Evolutionary conservation across 2,329 filamentous ascomycete species (phyloP).

Genomic region (Xylariaceae sp.): DNA sequence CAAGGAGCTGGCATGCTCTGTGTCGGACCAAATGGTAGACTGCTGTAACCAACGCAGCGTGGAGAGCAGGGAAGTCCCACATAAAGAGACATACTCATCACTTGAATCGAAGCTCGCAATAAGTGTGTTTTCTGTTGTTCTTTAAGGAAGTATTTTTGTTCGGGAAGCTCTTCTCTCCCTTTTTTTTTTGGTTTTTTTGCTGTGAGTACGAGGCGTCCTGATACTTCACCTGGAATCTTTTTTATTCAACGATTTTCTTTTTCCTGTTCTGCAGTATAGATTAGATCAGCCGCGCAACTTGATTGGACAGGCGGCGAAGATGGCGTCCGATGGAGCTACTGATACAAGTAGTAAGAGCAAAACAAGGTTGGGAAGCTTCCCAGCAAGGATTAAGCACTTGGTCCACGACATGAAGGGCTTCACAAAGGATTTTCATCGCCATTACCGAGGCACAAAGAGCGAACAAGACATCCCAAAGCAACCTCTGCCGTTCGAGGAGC

Average conservation of each 20-base stretch:
- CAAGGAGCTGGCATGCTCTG: conserved; percentile 8
- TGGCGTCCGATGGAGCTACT: conserved; percentile 26
- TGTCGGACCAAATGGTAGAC: conserved; percentile 15
- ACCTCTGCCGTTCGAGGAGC: conserved; percentile 11
- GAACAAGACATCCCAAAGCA: conserved; percentile 19
- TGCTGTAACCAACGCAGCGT: conserved; percentile 10
- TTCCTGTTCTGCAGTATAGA: no score
- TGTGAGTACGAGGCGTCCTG: background rate
- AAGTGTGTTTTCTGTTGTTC: background rate
- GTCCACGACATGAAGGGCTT: conserved; percentile 37
- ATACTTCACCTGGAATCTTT: no score
- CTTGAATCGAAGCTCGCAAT: conserved; percentile 20
- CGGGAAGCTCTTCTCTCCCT: background rate
- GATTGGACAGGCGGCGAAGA: conserved; percentile 17
- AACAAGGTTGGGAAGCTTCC: conserved; percentile 29
- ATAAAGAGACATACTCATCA: conserved; percentile 24
- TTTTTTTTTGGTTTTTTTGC: background rate
- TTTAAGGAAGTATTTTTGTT: no score
- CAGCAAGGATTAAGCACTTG: conserved; percentile 35
- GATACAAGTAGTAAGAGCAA: conserved; percentile 26
- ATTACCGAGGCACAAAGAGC: conserved; percentile 29
- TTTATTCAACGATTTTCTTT: no score
- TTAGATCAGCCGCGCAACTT: no score
- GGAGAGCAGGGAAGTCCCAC: conserved; percentile 27
- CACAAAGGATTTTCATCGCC: conserved; percentile 23